phyloP scores from a whole-genome alignment of 306 rosid species.

The Ammopiptanthus mongolicus region DNA sequence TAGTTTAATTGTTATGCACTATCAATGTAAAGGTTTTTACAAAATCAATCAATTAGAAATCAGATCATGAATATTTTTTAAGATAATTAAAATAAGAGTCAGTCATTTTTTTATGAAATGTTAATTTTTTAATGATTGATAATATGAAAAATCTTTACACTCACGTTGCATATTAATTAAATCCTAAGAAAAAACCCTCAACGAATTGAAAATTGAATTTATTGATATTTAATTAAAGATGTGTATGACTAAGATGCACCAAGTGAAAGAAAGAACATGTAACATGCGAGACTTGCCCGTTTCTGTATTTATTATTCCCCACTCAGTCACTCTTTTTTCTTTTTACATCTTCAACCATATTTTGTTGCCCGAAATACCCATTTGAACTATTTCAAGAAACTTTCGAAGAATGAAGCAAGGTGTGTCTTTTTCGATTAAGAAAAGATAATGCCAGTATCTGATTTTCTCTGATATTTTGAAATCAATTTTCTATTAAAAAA shows the following conservation, averaged over 20 bases:
- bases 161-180: too few relatives aligned
- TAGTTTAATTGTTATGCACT: too few relatives aligned
- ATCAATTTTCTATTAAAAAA: neutral
- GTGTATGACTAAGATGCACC: conserved; percentile 28
- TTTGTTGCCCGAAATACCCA: conserved; percentile 35
- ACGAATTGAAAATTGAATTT: conserved; percentile 20
- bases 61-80: too few relatives aligned
- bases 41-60: too few relatives aligned
- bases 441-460: neutral
- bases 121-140: too few relatives aligned
- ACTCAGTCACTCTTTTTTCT: conserved; percentile 1
- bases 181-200: neutral
- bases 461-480: neutral
- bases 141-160: too few relatives aligned
- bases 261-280: conserved; percentile 47
- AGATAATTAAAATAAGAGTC: too few relatives aligned
- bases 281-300: conserved; percentile 74
- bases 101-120: too few relatives aligned
- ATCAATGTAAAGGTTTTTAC: too few relatives aligned
- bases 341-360: neutral
- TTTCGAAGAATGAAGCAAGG: neutral
- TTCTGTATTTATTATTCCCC: conserved; percentile 53
- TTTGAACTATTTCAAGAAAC: neutral
- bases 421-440: too few relatives aligned
- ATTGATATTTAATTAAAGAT: conserved; percentile 30